Conservation (phyloP, 106 monocot genomes). For the Dioscorea zingiberensis region DNA sequence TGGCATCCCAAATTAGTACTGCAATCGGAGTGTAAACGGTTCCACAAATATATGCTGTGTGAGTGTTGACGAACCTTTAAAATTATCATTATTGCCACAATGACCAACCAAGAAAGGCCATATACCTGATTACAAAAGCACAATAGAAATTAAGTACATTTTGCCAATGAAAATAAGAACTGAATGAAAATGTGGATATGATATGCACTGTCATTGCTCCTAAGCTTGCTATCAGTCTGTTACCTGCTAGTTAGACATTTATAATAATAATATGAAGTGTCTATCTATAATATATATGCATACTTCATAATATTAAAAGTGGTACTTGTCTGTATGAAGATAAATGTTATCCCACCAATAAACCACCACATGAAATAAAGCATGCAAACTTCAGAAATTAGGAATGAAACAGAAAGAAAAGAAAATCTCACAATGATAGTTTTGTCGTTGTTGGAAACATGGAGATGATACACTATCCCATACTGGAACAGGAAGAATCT, state of each 20-base stretch:
- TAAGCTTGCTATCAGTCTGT: no score
- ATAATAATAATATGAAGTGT: no score
- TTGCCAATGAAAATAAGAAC: no score
- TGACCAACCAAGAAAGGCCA: slow-evolving; percentile 94
- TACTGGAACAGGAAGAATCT: slow-evolving; percentile 96
- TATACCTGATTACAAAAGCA: slow-evolving; percentile 55
- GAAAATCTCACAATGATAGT: slow-evolving; percentile 67
- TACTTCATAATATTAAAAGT: no score
- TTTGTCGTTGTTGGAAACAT: slow-evolving; percentile 66
- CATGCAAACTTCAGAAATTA: no score
- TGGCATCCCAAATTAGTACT: neutral
- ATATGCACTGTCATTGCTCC: no score
- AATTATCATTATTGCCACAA: slow-evolving; percentile 77
- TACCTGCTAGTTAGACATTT: no score
- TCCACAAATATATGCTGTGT: no score
- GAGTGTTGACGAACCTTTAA: slow-evolving; percentile 46
- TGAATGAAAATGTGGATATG: no score
- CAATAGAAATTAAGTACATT: neutral
- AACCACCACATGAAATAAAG: neutral
- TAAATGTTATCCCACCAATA: neutral
- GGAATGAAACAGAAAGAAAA: no score
- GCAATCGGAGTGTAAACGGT: neutral
- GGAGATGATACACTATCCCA: slow-evolving; percentile 85
- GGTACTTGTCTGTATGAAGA: no score
- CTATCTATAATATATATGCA: no score